phyloP scores from a whole-genome alignment of 306 rosid species.

The Prosopis cineraria region DNA sequence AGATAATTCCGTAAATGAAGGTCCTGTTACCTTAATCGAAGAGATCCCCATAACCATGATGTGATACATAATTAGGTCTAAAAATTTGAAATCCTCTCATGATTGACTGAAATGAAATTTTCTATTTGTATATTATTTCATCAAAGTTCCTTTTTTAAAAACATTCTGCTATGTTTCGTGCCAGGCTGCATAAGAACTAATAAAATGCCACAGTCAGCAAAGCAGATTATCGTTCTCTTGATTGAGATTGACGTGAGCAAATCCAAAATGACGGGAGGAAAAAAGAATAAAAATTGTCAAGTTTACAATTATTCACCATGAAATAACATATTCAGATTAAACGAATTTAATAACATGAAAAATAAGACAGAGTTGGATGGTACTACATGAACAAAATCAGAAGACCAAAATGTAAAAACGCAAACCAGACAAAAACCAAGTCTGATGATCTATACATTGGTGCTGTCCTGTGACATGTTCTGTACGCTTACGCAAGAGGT shows the following conservation, averaged over 20 bases:
- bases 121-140: neutral
- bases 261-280: neutral
- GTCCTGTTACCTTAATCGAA: conserved; percentile 6
- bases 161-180: neutral
- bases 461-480: conserved; percentile 33
- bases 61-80: conserved; percentile 19
- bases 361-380: neutral
- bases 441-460: conserved; percentile 46
- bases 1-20: conserved; percentile 13
- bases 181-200: conserved; percentile 19
- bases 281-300: conserved; percentile 2
- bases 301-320: conserved; percentile 10
- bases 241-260: neutral
- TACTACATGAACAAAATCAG: neutral
- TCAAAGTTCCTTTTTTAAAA: neutral
- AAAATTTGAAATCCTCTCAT: conserved; percentile 8
- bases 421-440: neutral
- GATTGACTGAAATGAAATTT: conserved; percentile 17
- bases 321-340: conserved; percentile 11
- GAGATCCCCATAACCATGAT: conserved; percentile 19
- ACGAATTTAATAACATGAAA: conserved; percentile 24
- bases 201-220: neutral
- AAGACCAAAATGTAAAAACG: neutral
- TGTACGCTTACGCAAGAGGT: conserved; percentile 41
- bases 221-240: neutral